Evolutionary conservation across 768 basidiomycete genomes (phyloP).

Genomic region (Lepiota brunneoincarnata): DNA sequence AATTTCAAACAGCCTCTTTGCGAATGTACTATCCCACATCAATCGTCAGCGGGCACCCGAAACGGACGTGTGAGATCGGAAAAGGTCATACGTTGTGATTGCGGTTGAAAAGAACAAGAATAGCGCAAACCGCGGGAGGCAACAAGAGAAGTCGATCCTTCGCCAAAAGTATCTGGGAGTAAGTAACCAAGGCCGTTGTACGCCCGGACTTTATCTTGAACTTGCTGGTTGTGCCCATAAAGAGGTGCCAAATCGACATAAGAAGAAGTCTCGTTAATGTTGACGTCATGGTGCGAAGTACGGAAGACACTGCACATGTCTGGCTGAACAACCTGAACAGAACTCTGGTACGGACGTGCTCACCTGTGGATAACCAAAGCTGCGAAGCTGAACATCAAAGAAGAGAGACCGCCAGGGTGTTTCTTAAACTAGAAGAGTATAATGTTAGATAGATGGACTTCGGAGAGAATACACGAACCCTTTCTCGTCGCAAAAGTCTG

Average conservation of each 20-base stretch:
- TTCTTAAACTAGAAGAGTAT: constrained; percentile 52
- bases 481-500: constrained; percentile 63
- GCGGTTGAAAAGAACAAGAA: constrained; percentile 87
- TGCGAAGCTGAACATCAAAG: constrained; percentile 80
- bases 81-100: constrained; percentile 72
- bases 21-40: constrained; percentile 62
- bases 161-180: constrained; percentile 72
- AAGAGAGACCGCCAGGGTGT: constrained; percentile 79
- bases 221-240: constrained; percentile 70
- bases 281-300: constrained; percentile 62
- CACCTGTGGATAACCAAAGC: constrained; percentile 80
- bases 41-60: neutral
- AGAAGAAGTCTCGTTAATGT: constrained; percentile 81
- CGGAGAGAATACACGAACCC: constrained; percentile 35
- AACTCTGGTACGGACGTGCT: constrained; percentile 10
- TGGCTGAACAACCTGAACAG: neutral
- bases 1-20: constrained; percentile 70
- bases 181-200: constrained; percentile 66
- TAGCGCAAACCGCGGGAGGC: constrained; percentile 70
- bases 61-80: neutral
- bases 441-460: constrained; percentile 4
- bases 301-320: constrained; percentile 70
- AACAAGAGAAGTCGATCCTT: constrained; percentile 75
- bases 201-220: constrained; percentile 54
- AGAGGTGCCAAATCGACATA: constrained; percentile 85